phyloP scores from a whole-genome alignment of 2,329 filamentous ascomycete species.

The Pseudogymnoascus sp. region DNA sequence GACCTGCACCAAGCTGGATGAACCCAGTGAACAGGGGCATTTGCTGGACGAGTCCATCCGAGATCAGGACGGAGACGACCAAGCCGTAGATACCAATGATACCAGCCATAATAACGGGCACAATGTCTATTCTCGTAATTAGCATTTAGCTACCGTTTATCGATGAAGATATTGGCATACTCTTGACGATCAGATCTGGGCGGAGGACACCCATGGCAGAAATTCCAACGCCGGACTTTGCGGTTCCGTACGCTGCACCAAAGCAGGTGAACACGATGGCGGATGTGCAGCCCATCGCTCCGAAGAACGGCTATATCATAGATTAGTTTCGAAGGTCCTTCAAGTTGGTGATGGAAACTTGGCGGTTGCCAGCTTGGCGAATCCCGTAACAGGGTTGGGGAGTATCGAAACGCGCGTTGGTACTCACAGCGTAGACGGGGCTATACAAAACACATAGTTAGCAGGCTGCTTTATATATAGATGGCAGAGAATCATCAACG shows the following conservation, averaged over 20 bases:
- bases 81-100: constrained; percentile 99
- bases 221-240: constrained; percentile 98
- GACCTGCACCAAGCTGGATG: constrained; percentile 77
- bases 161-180: constrained; percentile 47
- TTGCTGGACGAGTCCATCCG: constrained; percentile 64
- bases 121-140: constrained; percentile 62
- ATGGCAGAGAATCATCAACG: neutral
- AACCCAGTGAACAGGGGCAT: constrained; percentile 72
- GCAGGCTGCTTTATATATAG: constrained; percentile 26
- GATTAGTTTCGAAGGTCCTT: constrained; percentile 14
- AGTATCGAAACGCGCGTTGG: constrained; percentile 13
- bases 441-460: constrained; percentile 46
- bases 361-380: constrained; percentile 12
- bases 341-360: constrained; percentile 11
- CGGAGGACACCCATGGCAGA: constrained; percentile 96
- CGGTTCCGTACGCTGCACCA: constrained; percentile 94
- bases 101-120: constrained; percentile 99
- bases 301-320: constrained; percentile 69
- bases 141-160: constrained; percentile 12
- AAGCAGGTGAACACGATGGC: constrained; percentile 96
- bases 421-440: constrained; percentile 98
- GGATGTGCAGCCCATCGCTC: constrained; percentile 91
- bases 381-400: neutral
- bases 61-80: constrained; percentile 80
- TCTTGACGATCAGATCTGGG: constrained; percentile 98